These are phyloP conservation scores for Tuctoria greenei DNA, from an alignment of 176 grass and related monocot genomes.

Conservation along the genomic window DNA sequence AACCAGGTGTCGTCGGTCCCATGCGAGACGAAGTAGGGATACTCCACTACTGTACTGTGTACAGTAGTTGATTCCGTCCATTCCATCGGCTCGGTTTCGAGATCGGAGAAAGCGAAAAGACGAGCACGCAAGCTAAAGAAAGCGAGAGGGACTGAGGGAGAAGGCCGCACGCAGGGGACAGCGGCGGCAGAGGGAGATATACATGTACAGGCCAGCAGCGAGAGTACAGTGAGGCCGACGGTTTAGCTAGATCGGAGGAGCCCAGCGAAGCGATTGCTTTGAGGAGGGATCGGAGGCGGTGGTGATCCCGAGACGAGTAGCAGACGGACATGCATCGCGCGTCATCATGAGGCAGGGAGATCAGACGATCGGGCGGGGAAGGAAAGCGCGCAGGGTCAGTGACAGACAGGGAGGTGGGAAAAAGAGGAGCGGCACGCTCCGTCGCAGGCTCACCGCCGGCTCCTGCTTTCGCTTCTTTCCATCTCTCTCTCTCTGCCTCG, in stretches of 20 bases:
- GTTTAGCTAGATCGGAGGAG: neutral
- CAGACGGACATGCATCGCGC: constrained; percentile 16
- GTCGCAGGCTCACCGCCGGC: neutral
- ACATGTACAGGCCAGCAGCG: neutral
- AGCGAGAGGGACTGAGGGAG: neutral
- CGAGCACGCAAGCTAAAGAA: constrained; percentile 10
- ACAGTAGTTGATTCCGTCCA: constrained; percentile 13
- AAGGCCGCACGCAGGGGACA: constrained; percentile 7
- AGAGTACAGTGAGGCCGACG: neutral
- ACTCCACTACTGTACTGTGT: too few relatives aligned
- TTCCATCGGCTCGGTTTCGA: constrained; percentile 47
- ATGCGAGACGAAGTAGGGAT: neutral
- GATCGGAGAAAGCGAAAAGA: constrained; percentile 47
- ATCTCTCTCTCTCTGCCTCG: constrained; percentile 5
- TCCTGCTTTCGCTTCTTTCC: constrained; percentile 36
- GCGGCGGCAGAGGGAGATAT: neutral
- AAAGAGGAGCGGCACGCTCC: constrained; percentile 22
- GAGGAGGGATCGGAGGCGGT: neutral
- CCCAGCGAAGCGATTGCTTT: neutral
- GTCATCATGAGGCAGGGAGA: neutral
- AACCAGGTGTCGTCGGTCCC: neutral
- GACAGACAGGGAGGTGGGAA: too few relatives aligned
- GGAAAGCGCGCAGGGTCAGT: neutral
- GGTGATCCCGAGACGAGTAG: constrained; percentile 44
- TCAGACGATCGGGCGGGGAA: neutral